Evolutionary conservation across 2,329 filamentous ascomycete species (phyloP).

Genomic region (Aspergillus sp.): DNA sequence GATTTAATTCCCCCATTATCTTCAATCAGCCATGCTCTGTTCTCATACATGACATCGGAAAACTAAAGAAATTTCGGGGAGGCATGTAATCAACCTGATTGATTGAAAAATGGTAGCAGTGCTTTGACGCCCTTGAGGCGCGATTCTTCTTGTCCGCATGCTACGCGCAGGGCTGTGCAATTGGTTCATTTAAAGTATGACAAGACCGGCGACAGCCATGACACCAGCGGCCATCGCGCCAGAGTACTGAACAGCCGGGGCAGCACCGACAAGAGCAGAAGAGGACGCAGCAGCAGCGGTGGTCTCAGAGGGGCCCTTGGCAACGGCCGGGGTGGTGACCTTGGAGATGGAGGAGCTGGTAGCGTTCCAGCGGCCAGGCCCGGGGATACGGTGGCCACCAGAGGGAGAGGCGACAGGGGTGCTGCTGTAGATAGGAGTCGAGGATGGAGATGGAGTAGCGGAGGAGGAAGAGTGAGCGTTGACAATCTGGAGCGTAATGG

Average conservation of each 20-base stretch:
- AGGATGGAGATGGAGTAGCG: conserved; percentile 6
- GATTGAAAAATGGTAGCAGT: no score
- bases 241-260: conserved; percentile 16
- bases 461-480: conserved; percentile 9
- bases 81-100: no score
- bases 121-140: no score
- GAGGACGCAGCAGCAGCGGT: conserved; percentile 8
- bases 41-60: no score
- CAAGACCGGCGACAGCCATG: conserved; percentile 25
- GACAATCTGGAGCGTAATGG: conserved; percentile 23
- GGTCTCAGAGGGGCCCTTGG: conserved; percentile 4
- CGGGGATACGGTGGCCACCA: conserved; percentile 4
- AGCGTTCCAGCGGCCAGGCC: conserved; percentile 5
- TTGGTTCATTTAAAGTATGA: conserved; percentile 23
- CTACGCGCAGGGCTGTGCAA: no score
- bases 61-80: no score
- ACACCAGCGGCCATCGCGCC: conserved; percentile 25
- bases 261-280: conserved; percentile 15
- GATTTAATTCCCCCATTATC: no score
- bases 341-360: conserved; percentile 17
- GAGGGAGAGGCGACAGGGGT: conserved; percentile 5
- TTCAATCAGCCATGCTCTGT: no score
- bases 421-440: conserved; percentile 3
- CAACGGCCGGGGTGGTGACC: conserved; percentile 6
- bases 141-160: no score